These are phyloP conservation scores for Leccinum solheimii DNA, from an alignment of 1,284 basidiomycete species.

Conservation along the genomic window DNA sequence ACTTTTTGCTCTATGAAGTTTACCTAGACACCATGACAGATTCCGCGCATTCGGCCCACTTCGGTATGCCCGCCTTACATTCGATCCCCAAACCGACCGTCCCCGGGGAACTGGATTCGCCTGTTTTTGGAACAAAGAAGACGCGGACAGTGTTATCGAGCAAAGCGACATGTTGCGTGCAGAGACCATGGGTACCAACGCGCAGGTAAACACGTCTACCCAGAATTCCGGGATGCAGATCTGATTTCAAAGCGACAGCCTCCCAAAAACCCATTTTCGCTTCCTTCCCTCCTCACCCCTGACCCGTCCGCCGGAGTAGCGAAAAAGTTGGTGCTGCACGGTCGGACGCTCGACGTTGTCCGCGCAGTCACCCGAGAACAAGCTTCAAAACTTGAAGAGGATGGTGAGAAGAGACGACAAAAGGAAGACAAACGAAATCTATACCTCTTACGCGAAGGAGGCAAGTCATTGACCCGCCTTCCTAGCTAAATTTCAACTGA, in stretches of 20 bases:
- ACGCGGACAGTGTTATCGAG: slow-evolving; percentile 84
- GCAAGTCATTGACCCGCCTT: slow-evolving; percentile 43
- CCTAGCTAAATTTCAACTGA: neutral
- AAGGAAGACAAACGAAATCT: slow-evolving; percentile 96
- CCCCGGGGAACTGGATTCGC: slow-evolving; percentile 96
- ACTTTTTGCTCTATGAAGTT: neutral
- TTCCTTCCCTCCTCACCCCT: slow-evolving; percentile 89
- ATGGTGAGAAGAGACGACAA: slow-evolving; percentile 79
- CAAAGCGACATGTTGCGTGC: slow-evolving; percentile 75
- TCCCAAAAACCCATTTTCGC: slow-evolving; percentile 80
- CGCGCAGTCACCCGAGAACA: slow-evolving; percentile 90
- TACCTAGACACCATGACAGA: slow-evolving; percentile 31
- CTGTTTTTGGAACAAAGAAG: slow-evolving; percentile 94
- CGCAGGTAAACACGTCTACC: slow-evolving; percentile 30
- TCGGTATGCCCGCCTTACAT: slow-evolving; percentile 90
- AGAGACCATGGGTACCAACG: slow-evolving; percentile 54
- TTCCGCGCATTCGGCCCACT: slow-evolving; percentile 92
- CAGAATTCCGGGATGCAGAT: neutral
- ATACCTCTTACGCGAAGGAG: slow-evolving; percentile 95
- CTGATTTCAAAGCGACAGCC: slow-evolving; percentile 36
- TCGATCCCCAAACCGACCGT: slow-evolving; percentile 82
- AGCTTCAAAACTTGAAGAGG: slow-evolving; percentile 85
- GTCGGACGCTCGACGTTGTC: slow-evolving; percentile 88
- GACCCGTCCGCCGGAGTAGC: slow-evolving; percentile 91
- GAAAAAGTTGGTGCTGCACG: slow-evolving; percentile 85